Evolutionary conservation across 2,329 filamentous ascomycete species (phyloP).

Genomic region (Aspergillus floridensis): DNA sequence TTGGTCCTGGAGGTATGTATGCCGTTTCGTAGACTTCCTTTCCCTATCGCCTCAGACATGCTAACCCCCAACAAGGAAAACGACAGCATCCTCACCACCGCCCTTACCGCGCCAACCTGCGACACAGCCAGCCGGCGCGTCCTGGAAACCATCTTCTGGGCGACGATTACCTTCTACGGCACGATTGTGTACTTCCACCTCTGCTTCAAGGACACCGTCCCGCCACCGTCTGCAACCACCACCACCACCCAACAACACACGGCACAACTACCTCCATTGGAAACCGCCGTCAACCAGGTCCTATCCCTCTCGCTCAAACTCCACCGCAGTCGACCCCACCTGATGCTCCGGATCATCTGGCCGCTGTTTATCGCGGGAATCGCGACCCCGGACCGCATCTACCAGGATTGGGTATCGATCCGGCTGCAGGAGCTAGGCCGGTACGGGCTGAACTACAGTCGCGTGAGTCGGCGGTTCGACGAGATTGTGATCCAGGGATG

Average conservation of each 20-base stretch:
- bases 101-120: conserved; percentile 17
- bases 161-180: conserved; percentile 24
- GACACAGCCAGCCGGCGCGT: conserved; percentile 22
- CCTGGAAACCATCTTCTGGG: conserved; percentile 27
- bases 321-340: conserved; percentile 21
- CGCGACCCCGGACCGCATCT: conserved; percentile 25
- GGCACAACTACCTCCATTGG: conserved; percentile 15
- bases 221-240: conserved; percentile 1
- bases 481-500: conserved; percentile 21
- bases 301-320: conserved; percentile 25
- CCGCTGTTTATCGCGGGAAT: conserved; percentile 27
- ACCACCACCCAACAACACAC: neutral
- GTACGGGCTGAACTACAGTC: conserved; percentile 25
- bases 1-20: conserved; percentile 20
- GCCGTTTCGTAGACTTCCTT: no score
- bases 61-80: conserved; percentile 19
- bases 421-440: conserved; percentile 24
- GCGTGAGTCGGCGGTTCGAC: conserved; percentile 22
- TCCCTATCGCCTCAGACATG: neutral
- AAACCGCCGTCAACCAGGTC: conserved; percentile 20
- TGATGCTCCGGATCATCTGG: conserved; percentile 27
- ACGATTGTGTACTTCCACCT: conserved; percentile 25
- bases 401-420: conserved; percentile 30
- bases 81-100: conserved; percentile 21
- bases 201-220: conserved; percentile 18